Percentiles rank a stretch among this genome's conserved stretches.
These are phyloP conservation scores for Sicyos baderoa DNA, from an alignment of 306 rosid species.

Conservation along the genomic window DNA sequence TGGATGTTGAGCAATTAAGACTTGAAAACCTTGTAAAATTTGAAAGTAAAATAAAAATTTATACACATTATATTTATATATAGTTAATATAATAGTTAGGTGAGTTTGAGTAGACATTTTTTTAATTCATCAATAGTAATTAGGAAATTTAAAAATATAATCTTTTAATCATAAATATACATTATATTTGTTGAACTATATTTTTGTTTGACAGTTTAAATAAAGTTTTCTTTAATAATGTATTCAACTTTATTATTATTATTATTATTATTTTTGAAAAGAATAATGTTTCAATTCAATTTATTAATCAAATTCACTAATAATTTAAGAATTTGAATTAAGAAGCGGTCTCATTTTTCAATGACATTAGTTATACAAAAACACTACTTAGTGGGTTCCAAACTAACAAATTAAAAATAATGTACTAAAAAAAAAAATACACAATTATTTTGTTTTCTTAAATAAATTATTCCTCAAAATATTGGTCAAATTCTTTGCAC, in stretches of 20 bases:
- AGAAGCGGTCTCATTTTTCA: constrained; percentile 21
- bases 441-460: not conserved
- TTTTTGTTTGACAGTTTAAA: too few species aligned
- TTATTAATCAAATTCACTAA: not conserved
- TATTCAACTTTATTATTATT: too few species aligned
- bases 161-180: too few species aligned
- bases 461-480: constrained; percentile 27
- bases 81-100: not conserved
- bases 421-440: not conserved
- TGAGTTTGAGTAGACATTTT: not conserved
- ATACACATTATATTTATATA: not conserved
- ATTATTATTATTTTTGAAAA: too few species aligned
- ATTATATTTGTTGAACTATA: too few species aligned
- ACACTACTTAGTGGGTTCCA: constrained; percentile 47
- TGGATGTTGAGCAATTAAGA: not conserved
- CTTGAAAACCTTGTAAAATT: not conserved
- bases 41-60: not conserved
- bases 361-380: constrained; percentile 29
- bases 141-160: too few species aligned
- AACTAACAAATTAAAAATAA: constrained; percentile 16
- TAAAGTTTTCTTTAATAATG: not conserved
- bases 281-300: too few species aligned
- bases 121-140: too few species aligned
- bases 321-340: constrained; percentile 10
- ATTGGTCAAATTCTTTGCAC: constrained; percentile 30